Evolutionary conservation across 768 basidiomycete genomes (phyloP).

Genomic region (Amyloporia xantha): DNA sequence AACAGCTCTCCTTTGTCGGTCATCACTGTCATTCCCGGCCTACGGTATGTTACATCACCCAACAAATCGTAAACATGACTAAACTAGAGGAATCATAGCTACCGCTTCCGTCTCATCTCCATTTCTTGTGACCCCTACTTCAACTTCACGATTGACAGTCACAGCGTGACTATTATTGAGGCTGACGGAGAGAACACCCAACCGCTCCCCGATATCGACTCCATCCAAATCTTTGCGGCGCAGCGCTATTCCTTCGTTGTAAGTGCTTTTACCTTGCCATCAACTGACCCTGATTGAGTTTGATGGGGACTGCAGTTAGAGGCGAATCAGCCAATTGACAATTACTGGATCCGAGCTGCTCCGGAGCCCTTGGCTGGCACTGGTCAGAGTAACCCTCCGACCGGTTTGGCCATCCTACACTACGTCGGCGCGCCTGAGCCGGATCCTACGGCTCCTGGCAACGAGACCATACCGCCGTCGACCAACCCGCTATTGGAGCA

Average conservation of each 20-base stretch:
- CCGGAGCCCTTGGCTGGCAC: background rate
- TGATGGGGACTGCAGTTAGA: slow-evolving; percentile 19
- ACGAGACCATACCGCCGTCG: slow-evolving; percentile 1
- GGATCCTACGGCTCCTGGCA: slow-evolving; percentile 26
- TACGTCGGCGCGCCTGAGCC: slow-evolving; percentile 32
- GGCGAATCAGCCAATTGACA: slow-evolving; percentile 35
- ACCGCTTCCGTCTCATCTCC: slow-evolving; percentile 32
- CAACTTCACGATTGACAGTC: slow-evolving; percentile 39
- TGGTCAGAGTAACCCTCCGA: slow-evolving; percentile 14
- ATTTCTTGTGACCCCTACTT: slow-evolving; percentile 40
- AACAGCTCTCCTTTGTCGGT: slow-evolving; percentile 31
- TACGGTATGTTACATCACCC: slow-evolving; percentile 10
- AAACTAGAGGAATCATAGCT: slow-evolving; percentile 23
- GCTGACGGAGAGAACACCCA: slow-evolving; percentile 35
- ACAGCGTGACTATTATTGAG: slow-evolving; percentile 42
- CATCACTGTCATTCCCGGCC: slow-evolving; percentile 31
- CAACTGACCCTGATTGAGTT: background rate
- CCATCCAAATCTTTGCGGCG: slow-evolving; percentile 36
- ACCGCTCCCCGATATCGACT: slow-evolving; percentile 32
- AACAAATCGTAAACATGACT: slow-evolving; percentile 24
- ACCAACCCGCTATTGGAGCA: slow-evolving; percentile 9
- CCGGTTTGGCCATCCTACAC: slow-evolving; percentile 37
- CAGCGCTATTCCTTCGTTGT: slow-evolving; percentile 25
- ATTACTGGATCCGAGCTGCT: slow-evolving; percentile 26
- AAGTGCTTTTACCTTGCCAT: slow-evolving; percentile 1